These are phyloP conservation scores for Kuraishia floccosa DNA, from an alignment of 805 yeast genomes.

Conservation along the genomic window DNA sequence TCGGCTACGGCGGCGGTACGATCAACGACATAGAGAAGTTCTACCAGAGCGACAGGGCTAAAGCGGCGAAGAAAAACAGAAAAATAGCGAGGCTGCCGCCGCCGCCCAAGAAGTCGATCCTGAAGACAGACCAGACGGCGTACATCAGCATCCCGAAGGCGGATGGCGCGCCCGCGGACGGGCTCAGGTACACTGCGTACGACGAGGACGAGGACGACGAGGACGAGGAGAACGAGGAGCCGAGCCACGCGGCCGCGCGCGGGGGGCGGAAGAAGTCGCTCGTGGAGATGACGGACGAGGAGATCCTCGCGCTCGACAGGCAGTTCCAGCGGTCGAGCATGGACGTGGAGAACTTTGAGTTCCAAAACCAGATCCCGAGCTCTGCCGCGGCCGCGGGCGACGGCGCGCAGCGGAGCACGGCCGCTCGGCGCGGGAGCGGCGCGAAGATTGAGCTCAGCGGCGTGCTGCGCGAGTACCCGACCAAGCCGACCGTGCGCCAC, in stretches of 20 bases:
- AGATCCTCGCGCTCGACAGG: slow-evolving; percentile 40
- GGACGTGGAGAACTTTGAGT: slow-evolving; percentile 30
- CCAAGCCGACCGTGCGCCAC: slow-evolving; percentile 17
- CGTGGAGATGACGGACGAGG: slow-evolving; percentile 41
- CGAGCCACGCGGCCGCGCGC: background rate
- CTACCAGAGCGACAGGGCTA: slow-evolving; percentile 6
- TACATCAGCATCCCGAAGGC: slow-evolving; percentile 10
- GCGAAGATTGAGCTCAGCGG: slow-evolving; percentile 20
- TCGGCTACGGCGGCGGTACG: slow-evolving; percentile 10
- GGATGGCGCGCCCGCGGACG: slow-evolving; percentile 8
- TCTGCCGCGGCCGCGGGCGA: slow-evolving; percentile 5
- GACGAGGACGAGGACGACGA: slow-evolving; percentile 3
- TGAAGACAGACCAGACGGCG: slow-evolving; percentile 1
- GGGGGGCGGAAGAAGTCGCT: slow-evolving; percentile 26
- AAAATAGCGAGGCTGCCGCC: slow-evolving; percentile 1
- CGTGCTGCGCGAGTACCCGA: slow-evolving; percentile 18
- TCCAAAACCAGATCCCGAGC: slow-evolving; percentile 23
- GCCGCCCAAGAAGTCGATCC: slow-evolving; percentile 2
- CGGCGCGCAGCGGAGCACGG: slow-evolving; percentile 3
- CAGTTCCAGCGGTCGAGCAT: slow-evolving; percentile 30
- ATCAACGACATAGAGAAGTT: slow-evolving; percentile 2
- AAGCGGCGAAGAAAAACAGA: background rate
- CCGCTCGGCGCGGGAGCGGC: slow-evolving; percentile 11
- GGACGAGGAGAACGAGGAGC: slow-evolving; percentile 1
- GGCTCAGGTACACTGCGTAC: slow-evolving; percentile 3